Evolutionary conservation across 345 rosid species (phyloP), one percentile per base, ranked within the genome.

Genomic region (Reutealis trisperma): DNA sequence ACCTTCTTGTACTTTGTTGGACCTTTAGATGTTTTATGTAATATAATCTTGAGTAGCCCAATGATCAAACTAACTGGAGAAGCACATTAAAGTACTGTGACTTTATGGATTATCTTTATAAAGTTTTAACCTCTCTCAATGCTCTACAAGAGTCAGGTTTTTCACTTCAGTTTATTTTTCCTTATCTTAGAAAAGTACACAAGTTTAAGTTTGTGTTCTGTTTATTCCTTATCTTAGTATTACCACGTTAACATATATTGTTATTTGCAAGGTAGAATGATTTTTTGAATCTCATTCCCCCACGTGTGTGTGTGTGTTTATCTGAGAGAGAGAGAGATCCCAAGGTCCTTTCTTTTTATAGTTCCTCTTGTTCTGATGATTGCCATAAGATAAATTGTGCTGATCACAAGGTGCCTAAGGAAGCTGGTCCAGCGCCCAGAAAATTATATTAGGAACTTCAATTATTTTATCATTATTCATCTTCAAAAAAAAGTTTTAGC

Each of bases 1-100:
- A 16, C 18, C 27, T 54, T 51, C n/a, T 62, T 68, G 65, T 63
- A 75, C 37, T 70, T 11, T 52, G 27, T 64, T 80, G 60, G 60
- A 16, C 18, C 27, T 54, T 51, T 52, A 24, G 18, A 65, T 21
- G 22, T 54, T 79, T 44, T 19, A 19, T 52, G 37, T 54, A 8
- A 0, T 25, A 27, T 24, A 61, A 37, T 37, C 34, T 61, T 11
- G 34, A 61, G 16, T 61, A 25, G 8, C 18, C 0, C 64, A 34
- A 34, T 25, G 8, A 34, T 11, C 22, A 34, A 37, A 22, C 27
- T 37, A 34, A 19, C 41, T 55, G 32, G 34, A 16, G 27, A 41
- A 55, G 45, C 16, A 19, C 49, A 55, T 71, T 34, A 55, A 25
- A 10, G 15, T 6, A 51, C 22, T 69, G 21, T 24, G 15, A 51